A percentile compares a stretch with the other conserved stretches of the same genome.
Conservation (phyloP, 2,329 filamentous ascomycete genomes). For the Huntiella decipiens region DNA sequence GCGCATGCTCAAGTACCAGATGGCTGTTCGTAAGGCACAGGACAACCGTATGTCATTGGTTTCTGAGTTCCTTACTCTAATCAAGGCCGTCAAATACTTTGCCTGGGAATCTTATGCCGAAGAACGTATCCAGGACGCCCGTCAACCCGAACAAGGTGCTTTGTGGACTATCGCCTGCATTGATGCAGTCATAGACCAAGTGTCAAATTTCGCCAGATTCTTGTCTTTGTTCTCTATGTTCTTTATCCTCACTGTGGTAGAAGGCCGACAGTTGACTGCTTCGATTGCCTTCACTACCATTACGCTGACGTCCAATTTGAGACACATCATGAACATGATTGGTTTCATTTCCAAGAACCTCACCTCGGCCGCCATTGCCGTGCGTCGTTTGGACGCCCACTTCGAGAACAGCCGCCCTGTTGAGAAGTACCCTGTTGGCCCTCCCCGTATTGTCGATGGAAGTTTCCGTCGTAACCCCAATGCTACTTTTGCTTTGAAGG, state of each 20-base stretch:
- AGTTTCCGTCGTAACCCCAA: conserved; percentile 31
- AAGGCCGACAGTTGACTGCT: conserved; percentile 29
- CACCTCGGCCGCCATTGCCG: conserved; percentile 26
- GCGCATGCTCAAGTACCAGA: conserved; percentile 30
- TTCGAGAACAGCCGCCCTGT: conserved; percentile 31
- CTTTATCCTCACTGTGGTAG: conserved; percentile 28
- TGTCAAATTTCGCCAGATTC: conserved; percentile 33
- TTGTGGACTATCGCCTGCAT: conserved; percentile 34
- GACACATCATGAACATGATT: conserved; percentile 24
- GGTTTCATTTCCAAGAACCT: conserved; percentile 18
- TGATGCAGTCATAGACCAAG: conserved; percentile 26
- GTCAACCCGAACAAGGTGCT: conserved; percentile 31
- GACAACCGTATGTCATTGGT: conserved; percentile 38
- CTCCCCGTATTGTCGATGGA: conserved; percentile 26
- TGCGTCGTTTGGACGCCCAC: conserved; percentile 34
- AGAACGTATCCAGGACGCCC: conserved; percentile 29
- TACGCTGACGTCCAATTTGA: conserved; percentile 32
- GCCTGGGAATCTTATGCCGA: conserved; percentile 37
- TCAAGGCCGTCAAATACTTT: conserved; percentile 41
- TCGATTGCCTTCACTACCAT: conserved; percentile 40
- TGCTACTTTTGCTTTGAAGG: conserved; percentile 28
- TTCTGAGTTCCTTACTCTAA: conserved; percentile 37
- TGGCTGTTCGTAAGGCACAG: conserved; percentile 33
- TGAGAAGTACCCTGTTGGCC: conserved; percentile 28
- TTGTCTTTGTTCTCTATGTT: conserved; percentile 35